phyloP scores from a whole-genome alignment of 2,329 filamentous ascomycete genomes.

The Phyllosticta citriasiana region DNA sequence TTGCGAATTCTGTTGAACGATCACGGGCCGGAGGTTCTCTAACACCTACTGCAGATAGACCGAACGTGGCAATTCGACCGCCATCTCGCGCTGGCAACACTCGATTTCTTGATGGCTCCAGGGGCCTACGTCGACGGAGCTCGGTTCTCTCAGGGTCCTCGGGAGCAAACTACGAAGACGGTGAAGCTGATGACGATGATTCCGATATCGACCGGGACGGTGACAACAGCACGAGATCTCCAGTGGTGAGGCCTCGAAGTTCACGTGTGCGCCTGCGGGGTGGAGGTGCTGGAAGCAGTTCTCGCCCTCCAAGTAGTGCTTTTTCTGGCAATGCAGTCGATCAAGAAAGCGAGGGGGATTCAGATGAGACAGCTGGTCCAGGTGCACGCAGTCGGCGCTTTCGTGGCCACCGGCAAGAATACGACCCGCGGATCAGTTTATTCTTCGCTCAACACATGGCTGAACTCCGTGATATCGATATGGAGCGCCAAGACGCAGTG shows the following conservation, averaged over 20 bases:
- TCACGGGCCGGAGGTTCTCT: slow-evolving; percentile 35
- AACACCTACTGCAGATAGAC: slow-evolving; percentile 38
- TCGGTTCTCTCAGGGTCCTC: slow-evolving; percentile 25
- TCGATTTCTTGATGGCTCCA: slow-evolving; percentile 24
- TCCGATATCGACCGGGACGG: slow-evolving; percentile 29
- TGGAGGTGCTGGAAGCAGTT: slow-evolving; percentile 16
- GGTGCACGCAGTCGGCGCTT: slow-evolving; percentile 17
- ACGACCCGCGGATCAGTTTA: slow-evolving; percentile 31
- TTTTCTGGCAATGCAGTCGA: slow-evolving; percentile 19
- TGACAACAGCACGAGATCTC: slow-evolving; percentile 27
- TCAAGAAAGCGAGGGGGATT: slow-evolving; percentile 29
- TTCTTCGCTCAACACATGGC: slow-evolving; percentile 32
- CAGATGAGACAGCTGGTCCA: slow-evolving; percentile 26
- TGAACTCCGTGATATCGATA: slow-evolving; percentile 23
- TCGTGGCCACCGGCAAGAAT: slow-evolving; percentile 23
- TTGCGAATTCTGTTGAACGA: slow-evolving; percentile 36
- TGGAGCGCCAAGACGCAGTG: slow-evolving; percentile 21
- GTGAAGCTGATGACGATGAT: slow-evolving; percentile 33
- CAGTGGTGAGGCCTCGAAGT: slow-evolving; percentile 23
- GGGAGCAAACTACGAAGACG: slow-evolving; percentile 30
- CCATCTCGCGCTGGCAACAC: slow-evolving; percentile 27
- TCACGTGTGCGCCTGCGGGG: slow-evolving; percentile 27
- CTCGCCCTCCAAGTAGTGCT: slow-evolving; percentile 19
- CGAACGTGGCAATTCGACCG: slow-evolving; percentile 29
- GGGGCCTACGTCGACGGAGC: slow-evolving; percentile 28